A percentile compares a stretch with the other conserved stretches of the same genome.
phyloP scores from a whole-genome alignment of 352 stramenopile genomes.

The Pythium aquatile region DNA sequence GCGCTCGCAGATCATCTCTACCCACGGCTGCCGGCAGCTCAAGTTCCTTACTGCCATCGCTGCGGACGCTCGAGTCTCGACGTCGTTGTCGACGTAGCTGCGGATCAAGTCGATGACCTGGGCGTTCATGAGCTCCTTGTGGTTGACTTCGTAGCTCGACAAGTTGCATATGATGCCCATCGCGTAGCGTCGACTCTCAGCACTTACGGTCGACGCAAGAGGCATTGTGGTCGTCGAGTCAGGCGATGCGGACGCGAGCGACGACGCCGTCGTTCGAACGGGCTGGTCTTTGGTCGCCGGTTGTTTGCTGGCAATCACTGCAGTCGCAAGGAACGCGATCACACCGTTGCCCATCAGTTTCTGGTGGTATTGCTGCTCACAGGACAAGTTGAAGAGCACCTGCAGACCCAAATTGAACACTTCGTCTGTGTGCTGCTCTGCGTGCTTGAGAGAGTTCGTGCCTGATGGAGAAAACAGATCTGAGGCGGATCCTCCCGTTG shows the following conservation, averaged over 20 bases:
- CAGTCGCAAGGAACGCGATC: slow-evolving; percentile 62
- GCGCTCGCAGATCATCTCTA: slow-evolving; percentile 78
- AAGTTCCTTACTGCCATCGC: slow-evolving; percentile 76
- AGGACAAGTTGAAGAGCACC: slow-evolving; percentile 78
- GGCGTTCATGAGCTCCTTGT: slow-evolving; percentile 76
- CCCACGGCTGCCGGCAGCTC: slow-evolving; percentile 67
- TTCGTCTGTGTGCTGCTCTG: slow-evolving; percentile 39
- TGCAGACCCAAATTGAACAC: slow-evolving; percentile 70
- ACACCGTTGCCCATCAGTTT: slow-evolving; percentile 72
- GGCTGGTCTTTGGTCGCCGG: not conserved
- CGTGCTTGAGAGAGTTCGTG: not conserved
- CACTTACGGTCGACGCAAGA: slow-evolving; percentile 24
- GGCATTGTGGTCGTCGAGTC: slow-evolving; percentile 10
- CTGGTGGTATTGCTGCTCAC: slow-evolving; percentile 60
- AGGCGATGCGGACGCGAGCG: not conserved
- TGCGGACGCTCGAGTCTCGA: slow-evolving; percentile 63
- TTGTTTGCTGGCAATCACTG: slow-evolving; percentile 36
- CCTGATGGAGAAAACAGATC: not conserved
- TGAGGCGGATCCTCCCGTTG: not conserved
- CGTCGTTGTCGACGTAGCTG: slow-evolving; percentile 67
- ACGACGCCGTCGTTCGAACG: not conserved
- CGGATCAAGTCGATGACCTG: slow-evolving; percentile 69
- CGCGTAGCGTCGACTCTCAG: slow-evolving; percentile 50
- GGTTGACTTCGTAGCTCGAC: slow-evolving; percentile 70
- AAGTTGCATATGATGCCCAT: slow-evolving; percentile 80